Conservation (phyloP, 805 yeast genomes). For the Wickerhamiella sergipiensis region DNA sequence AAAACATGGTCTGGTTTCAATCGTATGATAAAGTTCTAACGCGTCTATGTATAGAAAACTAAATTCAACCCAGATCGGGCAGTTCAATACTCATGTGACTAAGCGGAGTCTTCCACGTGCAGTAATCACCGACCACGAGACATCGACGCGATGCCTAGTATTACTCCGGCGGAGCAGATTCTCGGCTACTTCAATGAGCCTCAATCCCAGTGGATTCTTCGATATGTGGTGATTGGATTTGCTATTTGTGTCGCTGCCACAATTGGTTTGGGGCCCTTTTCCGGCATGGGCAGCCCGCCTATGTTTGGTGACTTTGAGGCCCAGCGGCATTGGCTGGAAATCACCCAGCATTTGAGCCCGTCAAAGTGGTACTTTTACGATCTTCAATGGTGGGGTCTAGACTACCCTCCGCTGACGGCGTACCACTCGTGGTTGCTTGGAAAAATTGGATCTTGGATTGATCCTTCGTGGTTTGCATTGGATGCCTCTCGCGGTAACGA, state of each 20-base stretch:
- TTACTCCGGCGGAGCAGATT: constrained; percentile 4
- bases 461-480: constrained; percentile 64
- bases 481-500: constrained; percentile 68
- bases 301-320: constrained; percentile 95
- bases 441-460: constrained; percentile 44
- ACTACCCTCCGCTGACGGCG: constrained; percentile 95
- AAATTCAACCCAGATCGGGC: no score
- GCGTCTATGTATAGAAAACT: no score
- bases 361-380: constrained; percentile 81
- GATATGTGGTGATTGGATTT: constrained; percentile 20
- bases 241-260: constrained; percentile 46
- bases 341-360: constrained; percentile 64
- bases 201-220: constrained; percentile 41
- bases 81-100: no score
- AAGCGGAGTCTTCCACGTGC: not conserved
- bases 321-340: constrained; percentile 95
- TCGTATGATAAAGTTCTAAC: no score
- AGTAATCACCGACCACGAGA: not conserved
- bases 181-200: constrained; percentile 6
- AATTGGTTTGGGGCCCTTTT: constrained; percentile 77
- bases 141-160: constrained; percentile 42
- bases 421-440: constrained; percentile 80
- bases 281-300: constrained; percentile 62
- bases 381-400: constrained; percentile 88
- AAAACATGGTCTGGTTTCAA: no score